These are phyloP conservation scores for Epichloe sp. DNA, from an alignment of 2,329 filamentous ascomycete species.

Conservation along the genomic window DNA sequence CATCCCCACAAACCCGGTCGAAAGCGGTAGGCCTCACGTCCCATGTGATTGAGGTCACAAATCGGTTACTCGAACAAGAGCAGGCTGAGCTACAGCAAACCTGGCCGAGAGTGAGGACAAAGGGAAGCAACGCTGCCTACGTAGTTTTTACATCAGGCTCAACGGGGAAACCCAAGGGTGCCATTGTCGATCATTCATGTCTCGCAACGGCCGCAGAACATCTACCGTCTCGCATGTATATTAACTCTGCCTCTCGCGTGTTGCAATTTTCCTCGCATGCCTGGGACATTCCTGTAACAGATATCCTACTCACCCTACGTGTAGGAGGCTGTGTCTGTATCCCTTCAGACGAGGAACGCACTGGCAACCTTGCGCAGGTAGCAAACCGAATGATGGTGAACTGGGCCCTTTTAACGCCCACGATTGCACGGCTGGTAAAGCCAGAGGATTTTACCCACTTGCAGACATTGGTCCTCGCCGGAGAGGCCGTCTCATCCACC, in stretches of 20 bases:
- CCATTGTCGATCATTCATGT: constrained; percentile 10
- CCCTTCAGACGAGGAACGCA: constrained; percentile 8
- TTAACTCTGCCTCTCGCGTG: background rate
- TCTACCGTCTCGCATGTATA: background rate
- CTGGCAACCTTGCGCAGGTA: constrained; percentile 6
- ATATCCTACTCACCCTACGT: constrained; percentile 9
- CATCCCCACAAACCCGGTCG: background rate
- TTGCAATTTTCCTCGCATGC: constrained; percentile 8
- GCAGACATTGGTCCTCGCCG: background rate
- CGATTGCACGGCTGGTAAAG: background rate
- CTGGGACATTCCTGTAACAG: background rate
- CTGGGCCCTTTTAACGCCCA: background rate
- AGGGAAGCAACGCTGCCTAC: constrained; percentile 7
- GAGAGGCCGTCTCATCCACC: background rate
- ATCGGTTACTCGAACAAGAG: background rate
- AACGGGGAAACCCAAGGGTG: constrained; percentile 12
- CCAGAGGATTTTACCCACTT: background rate
- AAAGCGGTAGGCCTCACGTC: background rate
- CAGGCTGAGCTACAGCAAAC: background rate
- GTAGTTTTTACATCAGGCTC: constrained; percentile 11
- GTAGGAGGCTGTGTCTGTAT: constrained; percentile 10
- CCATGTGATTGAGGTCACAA: background rate
- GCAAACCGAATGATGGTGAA: background rate
- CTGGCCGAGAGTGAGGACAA: background rate
- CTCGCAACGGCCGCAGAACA: constrained; percentile 1